Conservation (phyloP, 441 rosid genomes). For the Adansonia rubrostipa region DNA sequence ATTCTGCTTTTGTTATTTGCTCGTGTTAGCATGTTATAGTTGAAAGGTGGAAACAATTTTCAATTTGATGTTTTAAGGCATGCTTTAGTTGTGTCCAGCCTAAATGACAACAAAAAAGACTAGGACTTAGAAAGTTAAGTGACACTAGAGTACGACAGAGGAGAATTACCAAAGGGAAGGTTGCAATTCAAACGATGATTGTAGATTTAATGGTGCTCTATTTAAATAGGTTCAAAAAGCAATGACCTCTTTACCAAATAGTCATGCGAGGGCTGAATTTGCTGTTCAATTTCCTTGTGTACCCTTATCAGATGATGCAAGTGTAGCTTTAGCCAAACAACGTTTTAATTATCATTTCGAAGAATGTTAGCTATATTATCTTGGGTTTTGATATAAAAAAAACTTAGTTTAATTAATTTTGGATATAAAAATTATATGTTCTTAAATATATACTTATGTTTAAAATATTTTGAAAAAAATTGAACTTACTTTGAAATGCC, state of each 20-base stretch:
- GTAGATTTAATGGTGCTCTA: conserved; percentile 98
- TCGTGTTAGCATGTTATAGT: neutral
- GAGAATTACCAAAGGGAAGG: conserved; percentile 93
- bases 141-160: conserved; percentile 85
- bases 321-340: too few relatives aligned
- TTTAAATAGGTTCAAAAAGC: conserved; percentile 87
- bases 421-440: too few relatives aligned
- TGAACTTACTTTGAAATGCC: too few relatives aligned
- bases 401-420: too few relatives aligned
- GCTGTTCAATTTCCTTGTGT: conserved; percentile 72
- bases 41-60: conserved; percentile 14
- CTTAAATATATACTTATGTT: too few relatives aligned
- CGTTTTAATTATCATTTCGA: too few relatives aligned
- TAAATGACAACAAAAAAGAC: conserved; percentile 73
- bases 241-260: conserved; percentile 75
- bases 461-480: too few relatives aligned
- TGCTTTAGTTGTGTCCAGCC: conserved; percentile 52
- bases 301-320: conserved; percentile 68
- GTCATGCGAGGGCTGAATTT: conserved; percentile 68
- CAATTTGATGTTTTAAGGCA: conserved; percentile 7
- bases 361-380: too few relatives aligned
- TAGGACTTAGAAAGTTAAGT: conserved; percentile 78
- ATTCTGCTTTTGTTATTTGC: neutral
- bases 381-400: too few relatives aligned
- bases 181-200: conserved; percentile 96